Conservation (phyloP, 208 protist genomes). For the Trypanosoma vivax region DNA sequence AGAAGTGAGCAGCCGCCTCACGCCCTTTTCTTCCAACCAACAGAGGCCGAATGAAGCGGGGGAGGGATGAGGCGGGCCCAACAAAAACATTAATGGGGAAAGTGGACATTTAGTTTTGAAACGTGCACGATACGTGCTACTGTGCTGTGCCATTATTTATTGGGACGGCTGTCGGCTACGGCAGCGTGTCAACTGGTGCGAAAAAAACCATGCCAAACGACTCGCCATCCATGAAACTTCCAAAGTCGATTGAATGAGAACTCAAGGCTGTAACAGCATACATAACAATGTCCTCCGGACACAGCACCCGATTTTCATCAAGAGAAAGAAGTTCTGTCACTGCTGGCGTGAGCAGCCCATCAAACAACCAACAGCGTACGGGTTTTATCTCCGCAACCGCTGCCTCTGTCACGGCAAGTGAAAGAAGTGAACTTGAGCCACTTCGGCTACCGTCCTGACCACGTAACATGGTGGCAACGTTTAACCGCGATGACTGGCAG, state of each 20-base stretch:
- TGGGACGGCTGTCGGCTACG: too few species aligned
- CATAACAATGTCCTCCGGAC: slow-evolving; percentile 37
- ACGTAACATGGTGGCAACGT: slow-evolving; percentile 7
- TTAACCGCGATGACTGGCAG: slow-evolving; percentile 17
- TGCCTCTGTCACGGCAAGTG: slow-evolving; percentile 18
- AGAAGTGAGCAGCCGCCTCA: too few species aligned
- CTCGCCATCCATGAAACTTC: slow-evolving; percentile 18
- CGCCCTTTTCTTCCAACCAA: too few species aligned
- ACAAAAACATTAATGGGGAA: too few species aligned
- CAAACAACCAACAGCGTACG: slow-evolving; percentile 34
- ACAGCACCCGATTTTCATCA: slow-evolving; percentile 25
- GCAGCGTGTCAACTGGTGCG: slow-evolving; percentile 9
- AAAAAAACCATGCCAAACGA: slow-evolving; percentile 34
- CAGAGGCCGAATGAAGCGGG: too few species aligned
- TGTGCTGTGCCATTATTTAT: too few species aligned
- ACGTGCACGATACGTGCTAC: too few species aligned
- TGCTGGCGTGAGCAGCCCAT: slow-evolving; percentile 33
- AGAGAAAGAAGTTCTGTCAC: slow-evolving; percentile 29
- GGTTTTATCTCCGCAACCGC: slow-evolving; percentile 15
- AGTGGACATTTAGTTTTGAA: too few species aligned
- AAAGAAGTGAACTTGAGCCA: slow-evolving; percentile 14
- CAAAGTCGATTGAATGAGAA: slow-evolving; percentile 18
- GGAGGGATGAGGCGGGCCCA: too few species aligned
- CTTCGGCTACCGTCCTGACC: slow-evolving; percentile 1
- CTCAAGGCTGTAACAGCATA: slow-evolving; percentile 23